Evolutionary conservation across 1,139 yeast genomes (phyloP).

Genomic region (Petasospora fabianii): DNA sequence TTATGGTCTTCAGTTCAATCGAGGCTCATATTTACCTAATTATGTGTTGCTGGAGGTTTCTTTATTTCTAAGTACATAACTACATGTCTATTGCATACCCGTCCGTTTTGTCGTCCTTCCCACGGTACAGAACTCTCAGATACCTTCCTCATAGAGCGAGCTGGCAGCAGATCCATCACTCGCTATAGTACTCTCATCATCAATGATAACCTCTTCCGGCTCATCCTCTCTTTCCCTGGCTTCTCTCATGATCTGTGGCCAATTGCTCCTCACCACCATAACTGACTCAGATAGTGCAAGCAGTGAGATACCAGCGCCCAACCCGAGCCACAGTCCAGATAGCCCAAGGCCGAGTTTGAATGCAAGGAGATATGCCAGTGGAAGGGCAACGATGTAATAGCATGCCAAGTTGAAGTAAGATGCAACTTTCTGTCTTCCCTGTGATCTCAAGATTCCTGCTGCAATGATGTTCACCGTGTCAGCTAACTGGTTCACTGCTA

Average conservation of each 20-base stretch:
- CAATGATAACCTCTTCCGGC: slow-evolving; percentile 21
- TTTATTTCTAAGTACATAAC: too few species aligned
- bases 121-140: too few species aligned
- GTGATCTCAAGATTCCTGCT: slow-evolving; percentile 61
- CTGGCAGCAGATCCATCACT: neutral
- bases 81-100: too few species aligned
- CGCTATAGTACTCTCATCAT: slow-evolving; percentile 24
- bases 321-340: slow-evolving; percentile 61
- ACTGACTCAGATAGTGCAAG: slow-evolving; percentile 48
- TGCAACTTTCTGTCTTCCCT: slow-evolving; percentile 64
- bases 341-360: slow-evolving; percentile 47
- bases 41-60: too few species aligned
- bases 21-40: too few species aligned
- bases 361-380: slow-evolving; percentile 52
- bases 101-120: too few species aligned
- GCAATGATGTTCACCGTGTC: slow-evolving; percentile 55
- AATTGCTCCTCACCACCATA: slow-evolving; percentile 46
- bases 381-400: slow-evolving; percentile 58
- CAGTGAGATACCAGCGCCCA: slow-evolving; percentile 52
- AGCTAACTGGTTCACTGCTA: slow-evolving; percentile 55
- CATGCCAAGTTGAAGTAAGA: slow-evolving; percentile 54
- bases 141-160: neutral
- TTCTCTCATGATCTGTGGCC: slow-evolving; percentile 60
- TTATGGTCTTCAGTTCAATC: too few species aligned
- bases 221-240: slow-evolving; percentile 46